Conservation (phyloP, 345 rosid genomes). For the Sapria himalayana region DNA sequence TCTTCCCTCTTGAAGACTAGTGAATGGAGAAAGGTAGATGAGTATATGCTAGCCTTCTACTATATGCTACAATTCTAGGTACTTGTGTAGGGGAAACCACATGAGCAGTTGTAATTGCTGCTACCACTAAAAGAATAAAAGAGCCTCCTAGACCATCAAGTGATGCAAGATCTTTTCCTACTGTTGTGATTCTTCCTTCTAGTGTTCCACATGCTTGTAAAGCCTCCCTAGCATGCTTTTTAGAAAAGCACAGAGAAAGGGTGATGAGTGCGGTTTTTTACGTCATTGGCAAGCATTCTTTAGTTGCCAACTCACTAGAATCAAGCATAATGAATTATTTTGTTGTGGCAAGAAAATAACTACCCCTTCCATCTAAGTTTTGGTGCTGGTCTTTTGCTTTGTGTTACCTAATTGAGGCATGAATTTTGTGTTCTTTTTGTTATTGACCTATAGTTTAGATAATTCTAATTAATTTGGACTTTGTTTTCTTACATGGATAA, state of each 20-base stretch:
- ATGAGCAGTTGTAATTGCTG: conserved; percentile 14
- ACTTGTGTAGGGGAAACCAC: conserved; percentile 17
- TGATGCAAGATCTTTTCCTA: conserved; percentile 13
- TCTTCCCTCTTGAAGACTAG: too few species aligned
- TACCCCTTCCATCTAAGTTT: neutral
- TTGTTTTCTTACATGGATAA: too few species aligned
- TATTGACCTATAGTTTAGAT: too few species aligned
- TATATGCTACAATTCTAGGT: too few species aligned
- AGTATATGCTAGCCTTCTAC: conserved; percentile 24
- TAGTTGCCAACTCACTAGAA: conserved; percentile 13
- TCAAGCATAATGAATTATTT: conserved; percentile 14
- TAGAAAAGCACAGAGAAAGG: conserved; percentile 95
- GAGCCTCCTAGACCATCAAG: conserved; percentile 17
- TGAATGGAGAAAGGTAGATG: too few species aligned
- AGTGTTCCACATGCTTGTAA: conserved; percentile 84
- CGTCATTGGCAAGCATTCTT: conserved; percentile 18
- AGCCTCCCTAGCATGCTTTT: conserved; percentile 87
- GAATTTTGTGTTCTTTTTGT: too few species aligned
- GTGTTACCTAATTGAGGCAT: too few species aligned
- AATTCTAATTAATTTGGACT: too few species aligned
- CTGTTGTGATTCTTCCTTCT: conserved; percentile 30
- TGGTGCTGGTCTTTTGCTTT: too few species aligned
- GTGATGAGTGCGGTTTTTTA: conserved; percentile 37
- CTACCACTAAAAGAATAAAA: conserved; percentile 17
- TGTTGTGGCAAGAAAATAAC: conserved; percentile 8